Evolutionary conservation across 805 yeast genomes (phyloP).

Genomic region (Schizosaccharomyces cryophilus): DNA sequence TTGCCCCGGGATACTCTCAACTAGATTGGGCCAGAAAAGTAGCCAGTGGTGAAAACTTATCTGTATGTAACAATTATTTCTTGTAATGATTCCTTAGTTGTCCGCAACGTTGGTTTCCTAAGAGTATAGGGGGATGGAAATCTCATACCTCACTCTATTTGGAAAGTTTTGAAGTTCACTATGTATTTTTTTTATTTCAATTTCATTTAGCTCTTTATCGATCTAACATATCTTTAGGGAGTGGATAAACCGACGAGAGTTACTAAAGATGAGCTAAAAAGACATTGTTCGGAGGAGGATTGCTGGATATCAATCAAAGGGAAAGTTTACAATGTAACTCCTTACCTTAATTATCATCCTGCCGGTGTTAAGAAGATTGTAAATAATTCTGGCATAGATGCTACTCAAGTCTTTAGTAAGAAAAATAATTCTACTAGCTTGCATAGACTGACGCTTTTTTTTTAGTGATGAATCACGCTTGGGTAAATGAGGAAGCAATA

Average conservation of each 20-base stretch:
- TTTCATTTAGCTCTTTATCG: background rate
- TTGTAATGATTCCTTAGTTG: background rate
- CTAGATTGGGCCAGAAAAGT: conserved; percentile 57
- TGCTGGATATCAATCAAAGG: conserved; percentile 51
- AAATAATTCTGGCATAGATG: conserved; percentile 66
- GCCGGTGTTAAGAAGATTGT: conserved; percentile 38
- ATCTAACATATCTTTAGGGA: background rate
- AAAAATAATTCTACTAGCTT: conserved; percentile 16
- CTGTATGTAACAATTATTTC: background rate
- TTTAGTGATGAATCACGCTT: background rate
- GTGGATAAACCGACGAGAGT: conserved; percentile 9
- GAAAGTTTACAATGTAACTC: conserved; percentile 39
- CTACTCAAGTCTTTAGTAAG: conserved; percentile 29
- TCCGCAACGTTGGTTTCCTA: background rate
- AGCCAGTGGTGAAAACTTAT: conserved; percentile 21
- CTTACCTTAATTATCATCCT: conserved; percentile 34
- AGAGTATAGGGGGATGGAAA: no score
- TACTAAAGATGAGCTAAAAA: conserved; percentile 22
- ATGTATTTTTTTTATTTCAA: background rate
- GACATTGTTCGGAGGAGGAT: conserved; percentile 30
- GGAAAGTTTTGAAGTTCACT: no score
- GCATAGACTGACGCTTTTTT: background rate
- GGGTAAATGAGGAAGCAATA: background rate
- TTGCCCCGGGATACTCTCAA: conserved; percentile 65
- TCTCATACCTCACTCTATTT: no score